Evolutionary conservation across 1,284 basidiomycete species (phyloP), one percentile per base, ranked within the genome.

Genomic region (Bondarzewia mesenterica): DNA sequence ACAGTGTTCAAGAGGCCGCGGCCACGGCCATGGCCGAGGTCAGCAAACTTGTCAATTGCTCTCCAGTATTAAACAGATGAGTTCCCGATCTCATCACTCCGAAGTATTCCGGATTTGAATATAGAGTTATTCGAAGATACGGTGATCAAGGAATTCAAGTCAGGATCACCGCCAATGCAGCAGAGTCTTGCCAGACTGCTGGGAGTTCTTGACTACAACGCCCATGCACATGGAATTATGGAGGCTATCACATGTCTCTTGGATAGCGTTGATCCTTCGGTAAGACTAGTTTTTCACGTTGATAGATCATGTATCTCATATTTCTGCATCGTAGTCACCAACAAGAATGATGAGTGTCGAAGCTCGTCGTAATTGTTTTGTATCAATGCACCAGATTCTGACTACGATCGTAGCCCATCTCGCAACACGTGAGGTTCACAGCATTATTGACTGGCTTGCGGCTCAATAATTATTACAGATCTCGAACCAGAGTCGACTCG

Each of bases 171-270:
- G 22, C 62, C 71, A 2, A 69, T 84, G 56, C 85, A 92, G 58
- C 90, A 93, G 63, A 85, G 85, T 58, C 71, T 92, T 38, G 82
- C 88, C 5, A 74, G 81, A 43, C 68, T 85, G n/a, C 68, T 98
- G 10, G 89, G 93, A 5, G 69, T 73, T 27, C 64, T 92, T 29
- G 74, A 82, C 58, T 96, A 91, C 61, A 63, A 68, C 38, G 62
- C 66, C 5, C 72, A 80, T 61, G 67, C 71, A 16, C 71, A 74
- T 58, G 73, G 73, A 37, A 68, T 89, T 27, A 57, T 67, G 7
- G 62, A 71, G 50, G 81, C 73, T 2, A 62, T 86, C 40, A 56
- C 66, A 15, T 86, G 78, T 61, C 67, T 93, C 49, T 63, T 90
- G 46, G 70, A 73, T 44, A 74, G 74, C 58, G 73, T 82, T 7